A percentile compares a stretch with the other conserved stretches of the same genome.
Conservation (phyloP, 225 moss, liverwort and hornwort species). For the Polytrichum commune region DNA sequence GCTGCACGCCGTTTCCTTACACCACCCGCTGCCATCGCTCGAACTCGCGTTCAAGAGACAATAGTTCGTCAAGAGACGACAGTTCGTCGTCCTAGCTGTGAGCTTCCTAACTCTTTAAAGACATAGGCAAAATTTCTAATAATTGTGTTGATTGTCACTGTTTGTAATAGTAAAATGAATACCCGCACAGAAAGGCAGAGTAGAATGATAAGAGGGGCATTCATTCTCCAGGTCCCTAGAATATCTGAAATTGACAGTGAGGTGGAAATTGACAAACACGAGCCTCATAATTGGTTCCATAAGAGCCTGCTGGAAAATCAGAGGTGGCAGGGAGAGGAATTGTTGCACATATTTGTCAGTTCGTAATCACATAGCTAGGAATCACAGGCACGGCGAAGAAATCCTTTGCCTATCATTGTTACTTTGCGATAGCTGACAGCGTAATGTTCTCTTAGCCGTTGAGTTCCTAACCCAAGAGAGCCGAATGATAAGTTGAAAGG, state of each 20-base stretch:
- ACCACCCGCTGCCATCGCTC: constrained; percentile 12
- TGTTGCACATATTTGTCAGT: neutral
- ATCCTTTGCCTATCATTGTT: too few species aligned
- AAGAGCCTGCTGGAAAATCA: neutral
- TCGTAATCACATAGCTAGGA: neutral
- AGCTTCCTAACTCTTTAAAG: neutral
- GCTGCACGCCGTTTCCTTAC: constrained; percentile 29
- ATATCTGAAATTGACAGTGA: neutral
- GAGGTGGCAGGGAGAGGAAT: neutral
- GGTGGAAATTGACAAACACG: neutral
- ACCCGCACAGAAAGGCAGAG: neutral
- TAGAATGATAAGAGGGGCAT: neutral
- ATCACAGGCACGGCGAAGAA: too few species aligned
- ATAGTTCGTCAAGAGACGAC: too few species aligned
- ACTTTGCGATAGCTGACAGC: too few species aligned
- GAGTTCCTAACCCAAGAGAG: neutral
- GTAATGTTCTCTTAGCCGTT: too few species aligned
- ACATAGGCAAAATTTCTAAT: neutral
- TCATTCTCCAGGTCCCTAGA: neutral
- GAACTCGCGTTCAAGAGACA: too few species aligned
- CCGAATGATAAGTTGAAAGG: neutral
- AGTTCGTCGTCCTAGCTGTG: constrained; percentile 14
- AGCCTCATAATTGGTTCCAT: too few species aligned
- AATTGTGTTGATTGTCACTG: neutral
- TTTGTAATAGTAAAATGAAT: neutral